These are phyloP conservation scores for Fusarium nelsonii DNA, from an alignment of 2,329 filamentous ascomycete genomes.

Conservation along the genomic window DNA sequence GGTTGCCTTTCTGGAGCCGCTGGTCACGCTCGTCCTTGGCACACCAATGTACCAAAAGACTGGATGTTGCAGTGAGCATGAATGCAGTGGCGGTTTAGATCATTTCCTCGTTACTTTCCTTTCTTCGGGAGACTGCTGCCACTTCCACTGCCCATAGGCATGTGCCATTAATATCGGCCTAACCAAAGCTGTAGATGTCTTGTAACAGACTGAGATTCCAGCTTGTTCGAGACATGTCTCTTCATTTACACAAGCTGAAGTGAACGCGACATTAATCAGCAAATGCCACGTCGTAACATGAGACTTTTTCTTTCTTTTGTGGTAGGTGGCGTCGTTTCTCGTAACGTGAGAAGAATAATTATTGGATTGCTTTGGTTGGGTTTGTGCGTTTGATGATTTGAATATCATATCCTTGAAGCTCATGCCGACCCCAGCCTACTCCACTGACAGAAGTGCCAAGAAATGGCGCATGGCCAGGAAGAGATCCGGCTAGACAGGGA, in stretches of 20 bases:
- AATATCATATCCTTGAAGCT: conserved; percentile 21
- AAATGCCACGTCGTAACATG: neutral
- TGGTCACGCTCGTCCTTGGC: neutral
- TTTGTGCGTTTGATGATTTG: conserved; percentile 23
- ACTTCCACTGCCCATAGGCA: conserved; percentile 21
- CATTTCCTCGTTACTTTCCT: conserved; percentile 12
- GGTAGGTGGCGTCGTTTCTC: neutral
- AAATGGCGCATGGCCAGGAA: conserved; percentile 42
- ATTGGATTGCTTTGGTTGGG: neutral
- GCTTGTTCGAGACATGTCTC: neutral
- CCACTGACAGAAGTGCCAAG: conserved; percentile 40
- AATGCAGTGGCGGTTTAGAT: conserved; percentile 26
- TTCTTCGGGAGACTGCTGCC: conserved; percentile 18
- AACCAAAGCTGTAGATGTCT: conserved; percentile 21
- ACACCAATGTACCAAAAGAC: neutral
- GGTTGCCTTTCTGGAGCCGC: neutral
- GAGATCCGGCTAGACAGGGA: conserved; percentile 44
- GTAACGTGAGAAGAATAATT: conserved; percentile 6
- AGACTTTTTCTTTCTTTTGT: no score
- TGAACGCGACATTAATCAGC: conserved; percentile 5
- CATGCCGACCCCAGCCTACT: conserved; percentile 30
- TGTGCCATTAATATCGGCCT: conserved; percentile 34
- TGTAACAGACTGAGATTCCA: neutral
- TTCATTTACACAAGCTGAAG: neutral
- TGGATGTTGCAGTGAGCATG: conserved; percentile 13